A percentile compares a stretch with the other conserved stretches of the same genome.
phyloP scores from a whole-genome alignment of 2,329 filamentous ascomycete genomes.

The Cladophialophora chaetospira region DNA sequence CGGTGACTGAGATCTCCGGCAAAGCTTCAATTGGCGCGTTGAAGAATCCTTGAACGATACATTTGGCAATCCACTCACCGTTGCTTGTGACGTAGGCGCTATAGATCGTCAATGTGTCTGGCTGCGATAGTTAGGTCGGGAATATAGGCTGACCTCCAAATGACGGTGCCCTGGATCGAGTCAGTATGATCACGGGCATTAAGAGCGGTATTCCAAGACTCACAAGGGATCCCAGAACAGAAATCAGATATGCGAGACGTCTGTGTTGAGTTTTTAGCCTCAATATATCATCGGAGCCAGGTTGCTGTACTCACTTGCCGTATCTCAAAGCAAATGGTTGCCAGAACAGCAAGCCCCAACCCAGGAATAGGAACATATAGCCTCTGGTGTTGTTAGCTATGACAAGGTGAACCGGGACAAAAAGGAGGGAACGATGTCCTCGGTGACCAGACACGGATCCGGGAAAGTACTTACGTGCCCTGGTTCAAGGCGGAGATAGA shows the following conservation, averaged over 20 bases:
- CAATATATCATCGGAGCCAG: not conserved
- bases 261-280: constrained; percentile 9
- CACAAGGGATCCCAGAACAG: constrained; percentile 39
- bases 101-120: constrained; percentile 16
- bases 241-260: constrained; percentile 33
- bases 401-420: no score
- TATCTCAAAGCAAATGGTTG: constrained; percentile 51
- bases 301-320: constrained; percentile 33
- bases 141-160: constrained; percentile 24
- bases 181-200: not conserved
- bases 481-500: constrained; percentile 49
- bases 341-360: constrained; percentile 45
- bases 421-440: no score
- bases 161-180: constrained; percentile 10
- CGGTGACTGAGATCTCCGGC: constrained; percentile 50
- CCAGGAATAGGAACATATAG: constrained; percentile 46
- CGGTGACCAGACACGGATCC: no score
- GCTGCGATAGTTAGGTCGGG: constrained; percentile 36
- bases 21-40: constrained; percentile 52
- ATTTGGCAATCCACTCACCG: constrained; percentile 52
- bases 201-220: constrained; percentile 16
- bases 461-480: no score
- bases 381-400: no score
- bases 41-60: constrained; percentile 52
- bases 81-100: constrained; percentile 48